Evolutionary conservation across 2,329 filamentous ascomycete species (phyloP), one percentile per base, ranked within the genome.

Genomic region (Fusarium metavorans): DNA sequence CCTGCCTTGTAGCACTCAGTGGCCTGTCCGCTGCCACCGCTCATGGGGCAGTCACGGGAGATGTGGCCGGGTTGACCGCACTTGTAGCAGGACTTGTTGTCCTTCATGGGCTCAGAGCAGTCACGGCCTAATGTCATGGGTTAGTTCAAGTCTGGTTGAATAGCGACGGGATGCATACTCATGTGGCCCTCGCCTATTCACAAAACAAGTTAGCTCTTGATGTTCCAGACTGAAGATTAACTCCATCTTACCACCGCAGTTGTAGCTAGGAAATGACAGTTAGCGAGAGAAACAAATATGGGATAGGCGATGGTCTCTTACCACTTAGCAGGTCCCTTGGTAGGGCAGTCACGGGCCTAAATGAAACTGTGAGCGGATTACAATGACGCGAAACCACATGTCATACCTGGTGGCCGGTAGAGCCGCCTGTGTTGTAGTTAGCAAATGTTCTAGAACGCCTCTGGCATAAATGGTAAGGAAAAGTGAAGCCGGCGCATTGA

Each of bases 1-100:
- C 82, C 64, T 79, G 87, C 89, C 88, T 98, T 98, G 92, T 98
- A 98, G 92, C 95, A 98, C 87, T 97, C 93, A 78, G 93, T 89
- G 66, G 86, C 83, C 74, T 85, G 83, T 77, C 80, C 81, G 77
- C 85, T 85, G 74, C 85, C 81, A 63, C 87, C 86, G 73, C 86
- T 86, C 75, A 88, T 86, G 83, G 86, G 91, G 87, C 93, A 95
- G 82, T 98, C 95, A 80, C 96, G 95, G 80, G 94, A 97, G 84
- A 98, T 94, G 89, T 98, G 96, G 73, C 95, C 96, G 77, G 92
- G 86, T 84, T 94, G 91, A 82, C 94, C 94, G 87, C 93, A 95
- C 80, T 92, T 90, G 87, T 93, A 93, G 88, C 91, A 93, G 80
- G 91, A 89, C 88, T 93, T 91, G 83, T 86, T 95, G 86, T 98